Evolutionary conservation across 2,329 filamentous ascomycete species (phyloP).

Genomic region (Arthrobotrys entomopaga): DNA sequence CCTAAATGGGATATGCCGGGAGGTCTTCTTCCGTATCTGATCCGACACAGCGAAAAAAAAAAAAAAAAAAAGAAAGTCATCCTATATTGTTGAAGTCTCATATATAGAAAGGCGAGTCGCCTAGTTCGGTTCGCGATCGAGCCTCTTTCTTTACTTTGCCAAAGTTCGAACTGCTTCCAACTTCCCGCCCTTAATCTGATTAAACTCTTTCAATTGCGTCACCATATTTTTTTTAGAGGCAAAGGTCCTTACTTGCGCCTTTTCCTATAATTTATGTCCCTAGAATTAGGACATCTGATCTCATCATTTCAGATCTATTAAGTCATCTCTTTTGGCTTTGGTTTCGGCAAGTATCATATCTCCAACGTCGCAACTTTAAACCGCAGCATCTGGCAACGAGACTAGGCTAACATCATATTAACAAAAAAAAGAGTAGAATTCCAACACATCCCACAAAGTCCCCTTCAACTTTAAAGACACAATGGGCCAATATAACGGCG

Average conservation of each 20-base stretch:
- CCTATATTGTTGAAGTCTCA: slow-evolving; percentile 12
- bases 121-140: slow-evolving; percentile 20
- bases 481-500: slow-evolving; percentile 48
- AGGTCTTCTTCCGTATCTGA: slow-evolving; percentile 40
- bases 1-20: slow-evolving; percentile 29
- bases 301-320: slow-evolving; percentile 14
- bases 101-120: slow-evolving; percentile 51
- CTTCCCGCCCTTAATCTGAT: slow-evolving; percentile 31
- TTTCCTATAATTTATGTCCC: slow-evolving; percentile 17
- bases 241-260: background rate
- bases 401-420: slow-evolving; percentile 9
- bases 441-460: background rate
- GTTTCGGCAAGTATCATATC: slow-evolving; percentile 7
- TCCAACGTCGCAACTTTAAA: background rate
- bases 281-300: slow-evolving; percentile 19
- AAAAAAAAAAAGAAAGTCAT: slow-evolving; percentile 7
- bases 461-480: slow-evolving; percentile 3
- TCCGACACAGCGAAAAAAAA: slow-evolving; percentile 3
- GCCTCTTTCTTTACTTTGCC: slow-evolving; percentile 10
- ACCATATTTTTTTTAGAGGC: slow-evolving; percentile 25
- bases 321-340: slow-evolving; percentile 24
- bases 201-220: slow-evolving; percentile 30
- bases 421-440: slow-evolving; percentile 29
- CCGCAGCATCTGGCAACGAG: no score
- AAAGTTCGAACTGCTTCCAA: background rate